These are phyloP conservation scores for Leishmania major DNA, from an alignment of 208 protist genomes.

Conservation along the genomic window DNA sequence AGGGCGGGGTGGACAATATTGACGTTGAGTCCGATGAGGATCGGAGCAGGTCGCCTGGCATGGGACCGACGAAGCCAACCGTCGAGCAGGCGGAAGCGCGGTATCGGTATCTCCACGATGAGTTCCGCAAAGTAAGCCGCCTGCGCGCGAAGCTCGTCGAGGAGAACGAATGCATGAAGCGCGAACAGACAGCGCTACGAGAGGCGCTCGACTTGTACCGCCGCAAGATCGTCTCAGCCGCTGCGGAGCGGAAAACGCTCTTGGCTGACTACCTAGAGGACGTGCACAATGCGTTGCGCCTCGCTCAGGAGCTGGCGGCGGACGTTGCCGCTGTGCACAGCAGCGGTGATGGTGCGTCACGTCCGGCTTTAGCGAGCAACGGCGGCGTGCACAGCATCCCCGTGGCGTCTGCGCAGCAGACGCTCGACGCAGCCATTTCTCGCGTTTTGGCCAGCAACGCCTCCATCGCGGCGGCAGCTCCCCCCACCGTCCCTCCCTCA, in stretches of 20 bases:
- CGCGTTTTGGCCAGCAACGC: background rate
- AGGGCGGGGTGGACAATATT: background rate
- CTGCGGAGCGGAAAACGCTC: slow-evolving; percentile 12
- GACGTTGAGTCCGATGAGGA: slow-evolving; percentile 5
- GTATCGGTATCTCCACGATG: slow-evolving; percentile 45
- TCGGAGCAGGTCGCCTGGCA: background rate
- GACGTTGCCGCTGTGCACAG: background rate
- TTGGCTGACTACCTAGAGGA: slow-evolving; percentile 29
- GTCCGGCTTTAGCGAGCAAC: too few species aligned
- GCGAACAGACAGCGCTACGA: slow-evolving; percentile 10
- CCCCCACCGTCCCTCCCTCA: background rate
- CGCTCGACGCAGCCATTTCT: background rate
- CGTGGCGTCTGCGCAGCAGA: background rate
- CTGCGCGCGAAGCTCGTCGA: slow-evolving; percentile 29
- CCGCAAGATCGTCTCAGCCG: slow-evolving; percentile 14
- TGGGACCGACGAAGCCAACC: slow-evolving; percentile 14
- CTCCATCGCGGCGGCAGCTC: background rate
- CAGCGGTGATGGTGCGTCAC: too few species aligned
- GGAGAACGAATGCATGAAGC: slow-evolving; percentile 28
- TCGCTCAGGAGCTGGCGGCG: slow-evolving; percentile 21
- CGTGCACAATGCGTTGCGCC: slow-evolving; percentile 16
- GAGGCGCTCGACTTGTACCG: slow-evolving; percentile 36
- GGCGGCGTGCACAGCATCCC: background rate
- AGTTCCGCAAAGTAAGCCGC: slow-evolving; percentile 36
- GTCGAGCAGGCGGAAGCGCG: slow-evolving; percentile 36